phyloP scores from a whole-genome alignment of 176 grass and related monocot species.

The Rhynchospora breviuscula region DNA sequence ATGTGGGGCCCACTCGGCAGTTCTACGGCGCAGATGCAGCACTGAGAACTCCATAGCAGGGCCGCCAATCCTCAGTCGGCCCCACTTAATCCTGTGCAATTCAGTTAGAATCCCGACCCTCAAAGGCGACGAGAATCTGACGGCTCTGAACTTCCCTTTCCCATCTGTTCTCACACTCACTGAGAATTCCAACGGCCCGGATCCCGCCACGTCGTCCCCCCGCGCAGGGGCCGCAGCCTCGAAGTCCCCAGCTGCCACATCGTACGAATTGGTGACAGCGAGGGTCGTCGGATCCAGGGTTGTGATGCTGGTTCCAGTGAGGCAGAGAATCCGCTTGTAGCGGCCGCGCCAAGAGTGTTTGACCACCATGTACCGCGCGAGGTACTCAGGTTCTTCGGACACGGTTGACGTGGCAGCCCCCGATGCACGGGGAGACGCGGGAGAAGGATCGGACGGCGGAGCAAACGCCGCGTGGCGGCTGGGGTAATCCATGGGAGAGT shows the following conservation, averaged over 20 bases:
- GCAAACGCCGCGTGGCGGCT: slow-evolving; percentile 57
- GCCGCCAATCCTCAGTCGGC: slow-evolving; percentile 32
- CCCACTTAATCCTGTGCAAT: slow-evolving; percentile 65
- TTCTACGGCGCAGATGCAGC: slow-evolving; percentile 73
- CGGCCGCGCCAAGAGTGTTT: slow-evolving; percentile 95
- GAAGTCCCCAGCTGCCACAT: slow-evolving; percentile 43
- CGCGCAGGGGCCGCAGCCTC: slow-evolving; percentile 56
- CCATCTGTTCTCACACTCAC: slow-evolving; percentile 64
- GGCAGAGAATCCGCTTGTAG: slow-evolving; percentile 89
- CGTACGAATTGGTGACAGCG: slow-evolving; percentile 81
- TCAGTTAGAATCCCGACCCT: slow-evolving; percentile 79
- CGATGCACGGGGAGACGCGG: slow-evolving; percentile 8
- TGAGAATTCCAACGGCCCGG: slow-evolving; percentile 59
- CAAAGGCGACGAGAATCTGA: slow-evolving; percentile 79
- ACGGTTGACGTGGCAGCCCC: slow-evolving; percentile 16
- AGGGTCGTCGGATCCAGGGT: slow-evolving; percentile 86
- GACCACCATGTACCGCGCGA: slow-evolving; percentile 66
- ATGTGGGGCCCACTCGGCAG: slow-evolving; percentile 78
- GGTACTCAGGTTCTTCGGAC: slow-evolving; percentile 91
- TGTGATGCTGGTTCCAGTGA: slow-evolving; percentile 54
- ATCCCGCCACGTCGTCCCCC: slow-evolving; percentile 39
- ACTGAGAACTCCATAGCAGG: slow-evolving; percentile 66
- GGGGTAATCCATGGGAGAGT: slow-evolving; percentile 76
- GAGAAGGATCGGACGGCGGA: slow-evolving; percentile 29
- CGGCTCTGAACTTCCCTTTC: slow-evolving; percentile 67